Base-by-base conservation (phyloP, 208 protist species). In the Trypanosoma conorhini region DNA sequence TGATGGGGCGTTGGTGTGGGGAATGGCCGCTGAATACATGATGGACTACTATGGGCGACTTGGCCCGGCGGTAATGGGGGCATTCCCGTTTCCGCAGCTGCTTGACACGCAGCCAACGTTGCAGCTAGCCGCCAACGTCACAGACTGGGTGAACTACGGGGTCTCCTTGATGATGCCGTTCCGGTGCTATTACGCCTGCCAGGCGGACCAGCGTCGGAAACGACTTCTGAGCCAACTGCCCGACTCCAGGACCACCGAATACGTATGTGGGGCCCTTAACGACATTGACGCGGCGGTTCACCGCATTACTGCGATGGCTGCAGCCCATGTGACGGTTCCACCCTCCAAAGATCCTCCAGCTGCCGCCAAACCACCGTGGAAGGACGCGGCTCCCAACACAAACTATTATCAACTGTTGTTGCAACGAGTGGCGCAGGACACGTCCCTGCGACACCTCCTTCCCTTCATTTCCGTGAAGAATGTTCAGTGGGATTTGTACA, bases 401-500 rank as follows among this genome's bases (percentile, higher is more conserved):
- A 8, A 1, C 3, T 38, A 51, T 51, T 67, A 69, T 22, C 51
- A 13, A 1, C 35, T n/a, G 19, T 64, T 85, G 24, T 52, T 88
- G 30, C 60, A 71, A 21, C 60, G 57, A 28, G 61, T 89, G 13
- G 62, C 76, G 31, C 50, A 60, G 26, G 56, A 80, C 66, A 58
- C 67, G 28, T 21, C 54, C 9, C 57, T 80, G 24, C 77, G 78
- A 65, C 72, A 78, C 13, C 67, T 84, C 24, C 70, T 85, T 28
- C 78, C 80, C 52, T 85, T 64, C 56, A 77, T 90, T 42, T 76
- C 82, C 26, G 62, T 91, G 21, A 42, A 31, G 2, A 76, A 73
- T 57, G 72, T 96, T 1, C 83, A 86, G 63, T 94, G 85, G 82
- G 80, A 85, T 67, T 74, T 87, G 62, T 96, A 92, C 70, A 71